Conservation (phyloP, 2,329 filamentous ascomycete genomes). For the Aspergillus sp. region DNA sequence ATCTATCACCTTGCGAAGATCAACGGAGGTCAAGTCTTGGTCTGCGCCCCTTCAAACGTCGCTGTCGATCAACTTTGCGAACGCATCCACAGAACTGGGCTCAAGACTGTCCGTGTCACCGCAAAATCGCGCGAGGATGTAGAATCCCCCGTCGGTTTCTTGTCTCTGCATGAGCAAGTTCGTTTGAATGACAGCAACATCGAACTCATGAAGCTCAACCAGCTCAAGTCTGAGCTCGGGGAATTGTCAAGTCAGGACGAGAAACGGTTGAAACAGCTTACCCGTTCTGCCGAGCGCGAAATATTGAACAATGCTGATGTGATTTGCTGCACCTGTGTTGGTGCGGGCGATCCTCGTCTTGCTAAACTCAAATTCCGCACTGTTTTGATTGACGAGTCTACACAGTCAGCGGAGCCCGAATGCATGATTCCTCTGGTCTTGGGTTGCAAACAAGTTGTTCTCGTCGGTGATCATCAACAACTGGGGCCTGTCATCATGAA, state of each 20-base stretch:
- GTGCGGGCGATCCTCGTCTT: slow-evolving; percentile 90
- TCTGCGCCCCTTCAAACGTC: slow-evolving; percentile 97
- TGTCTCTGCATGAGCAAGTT: slow-evolving; percentile 94
- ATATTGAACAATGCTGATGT: slow-evolving; percentile 95
- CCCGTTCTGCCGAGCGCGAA: slow-evolving; percentile 88
- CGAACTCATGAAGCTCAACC: slow-evolving; percentile 86
- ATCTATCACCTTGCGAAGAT: slow-evolving; percentile 97
- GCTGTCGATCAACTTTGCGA: slow-evolving; percentile 98
- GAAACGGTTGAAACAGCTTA: slow-evolving; percentile 97
- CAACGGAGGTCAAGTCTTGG: slow-evolving; percentile 89
- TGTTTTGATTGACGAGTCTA: slow-evolving; percentile 96
- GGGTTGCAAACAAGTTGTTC: slow-evolving; percentile 97
- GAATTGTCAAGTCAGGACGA: slow-evolving; percentile 94
- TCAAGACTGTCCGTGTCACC: slow-evolving; percentile 97
- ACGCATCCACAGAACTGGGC: slow-evolving; percentile 87
- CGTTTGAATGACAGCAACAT: slow-evolving; percentile 96
- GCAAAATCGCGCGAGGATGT: slow-evolving; percentile 98
- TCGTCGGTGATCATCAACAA: slow-evolving; percentile 97
- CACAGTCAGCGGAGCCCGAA: slow-evolving; percentile 95
- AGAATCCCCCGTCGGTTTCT: slow-evolving; percentile 94
- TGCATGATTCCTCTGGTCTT: slow-evolving; percentile 98
- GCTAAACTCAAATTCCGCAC: slow-evolving; percentile 98
- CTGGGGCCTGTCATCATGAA: slow-evolving; percentile 99
- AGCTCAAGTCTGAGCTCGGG: slow-evolving; percentile 86
- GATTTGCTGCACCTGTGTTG: slow-evolving; percentile 97